These are phyloP conservation scores for Aspergillus sclerotioniger DNA, from an alignment of 495 filamentous ascomycete genomes.

Conservation along the genomic window DNA sequence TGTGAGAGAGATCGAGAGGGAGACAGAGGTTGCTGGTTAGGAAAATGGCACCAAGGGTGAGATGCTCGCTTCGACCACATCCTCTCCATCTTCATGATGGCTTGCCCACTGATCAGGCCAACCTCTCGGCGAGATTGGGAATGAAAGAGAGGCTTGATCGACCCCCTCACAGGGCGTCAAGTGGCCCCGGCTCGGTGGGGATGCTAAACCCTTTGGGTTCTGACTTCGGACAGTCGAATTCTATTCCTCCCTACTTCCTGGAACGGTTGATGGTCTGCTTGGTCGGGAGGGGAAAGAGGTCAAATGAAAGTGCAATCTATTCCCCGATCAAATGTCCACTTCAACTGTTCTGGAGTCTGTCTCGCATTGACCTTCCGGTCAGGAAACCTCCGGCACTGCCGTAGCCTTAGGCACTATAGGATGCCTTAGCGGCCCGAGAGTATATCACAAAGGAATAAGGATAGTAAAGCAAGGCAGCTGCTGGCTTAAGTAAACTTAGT, in stretches of 20 bases:
- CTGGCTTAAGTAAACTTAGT: no score
- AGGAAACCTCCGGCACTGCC: no score
- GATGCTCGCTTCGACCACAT: background rate
- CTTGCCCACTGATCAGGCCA: background rate
- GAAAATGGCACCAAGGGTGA: no score
- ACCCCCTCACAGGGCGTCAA: slow-evolving; percentile 1
- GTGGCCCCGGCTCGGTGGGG: slow-evolving; percentile 10
- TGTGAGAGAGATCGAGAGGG: background rate
- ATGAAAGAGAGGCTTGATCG: background rate
- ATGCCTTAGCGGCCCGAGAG: no score
- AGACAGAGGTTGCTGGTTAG: background rate
- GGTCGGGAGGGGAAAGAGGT: background rate
- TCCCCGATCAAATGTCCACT: no score
- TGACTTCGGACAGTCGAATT: background rate
- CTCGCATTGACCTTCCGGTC: no score
- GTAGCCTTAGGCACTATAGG: no score
- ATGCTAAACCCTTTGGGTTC: slow-evolving; percentile 7
- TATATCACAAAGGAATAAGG: no score
- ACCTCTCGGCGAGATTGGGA: background rate
- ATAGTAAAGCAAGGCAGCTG: no score
- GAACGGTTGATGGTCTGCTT: background rate
- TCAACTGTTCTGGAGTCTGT: no score
- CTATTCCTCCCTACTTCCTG: background rate
- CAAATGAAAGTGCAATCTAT: background rate
- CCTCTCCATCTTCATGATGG: background rate